Base-by-base conservation (phyloP, 2,329 filamentous ascomycete genomes). In the Colletotrichum eremochloae region DNA sequence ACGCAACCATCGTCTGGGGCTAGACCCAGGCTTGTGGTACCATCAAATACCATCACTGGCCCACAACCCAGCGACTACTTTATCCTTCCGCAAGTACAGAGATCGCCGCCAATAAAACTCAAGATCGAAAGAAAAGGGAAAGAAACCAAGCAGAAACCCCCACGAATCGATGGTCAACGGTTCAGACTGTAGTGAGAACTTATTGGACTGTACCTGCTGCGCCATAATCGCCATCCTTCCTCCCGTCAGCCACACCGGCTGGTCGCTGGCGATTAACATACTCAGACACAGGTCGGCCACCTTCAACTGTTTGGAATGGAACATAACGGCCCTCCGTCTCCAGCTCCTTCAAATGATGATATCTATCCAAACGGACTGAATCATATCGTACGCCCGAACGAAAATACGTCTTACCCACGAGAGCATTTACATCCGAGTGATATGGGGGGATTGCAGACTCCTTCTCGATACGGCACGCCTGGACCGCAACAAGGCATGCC, bases 381-480 rank as follows among this genome's bases (percentile, higher is more conserved):
- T 60, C 82, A 86, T 31, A 75, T 86, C 38, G 78, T 84, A 62
- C 82, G 84, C 68, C 83, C 86, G 74, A 86, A 86, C 76, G 77
- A 80, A 52, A 77, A 79, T 33, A 74, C 74, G 44, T 72, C 77
- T 33, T 78, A 78, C 53, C 74, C 76, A 15, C 77, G 74, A 63
- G 77, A 79, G 29, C 63, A 77, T n/a, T 58, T 76, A 53, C 74
- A 78, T 56, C 72, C 79, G 70, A 76, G 80, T 62, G 63, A 76
- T n/a, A 77, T 77, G 69, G 76, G 76, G 53, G 82, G 69, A 1
- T 58, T 82, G n/a, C 81, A 81, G 36, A 77, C 82, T 14, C 77
- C 76, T 5, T 83, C 81, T 20, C 78, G 81, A 72, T 83, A 82
- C 75, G 81, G 80, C 18, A 83, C 80, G 18, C 83, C 83, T 18